Conservation (phyloP, 148 eudicot species). For the Rhododendron simsii region DNA sequence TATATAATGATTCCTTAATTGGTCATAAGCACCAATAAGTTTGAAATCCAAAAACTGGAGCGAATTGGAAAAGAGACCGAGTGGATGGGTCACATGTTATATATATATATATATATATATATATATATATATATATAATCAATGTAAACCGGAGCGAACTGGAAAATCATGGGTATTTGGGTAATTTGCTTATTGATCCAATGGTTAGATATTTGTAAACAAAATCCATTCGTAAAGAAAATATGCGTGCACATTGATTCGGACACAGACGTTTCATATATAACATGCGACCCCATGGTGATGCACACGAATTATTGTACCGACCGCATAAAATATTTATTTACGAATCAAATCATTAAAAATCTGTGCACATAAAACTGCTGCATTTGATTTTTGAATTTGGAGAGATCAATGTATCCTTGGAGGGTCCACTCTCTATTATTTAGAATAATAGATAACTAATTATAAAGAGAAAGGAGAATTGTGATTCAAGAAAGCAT, state of each 20-base stretch:
- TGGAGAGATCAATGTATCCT: background rate
- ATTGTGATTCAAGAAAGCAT: constrained; percentile 3
- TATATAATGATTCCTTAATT: background rate
- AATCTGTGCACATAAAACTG: background rate
- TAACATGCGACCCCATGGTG: background rate
- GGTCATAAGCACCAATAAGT: background rate
- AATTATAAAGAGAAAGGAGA: background rate
- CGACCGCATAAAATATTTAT: too few relatives aligned
- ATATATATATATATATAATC: too few relatives aligned
- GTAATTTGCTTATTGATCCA: background rate
- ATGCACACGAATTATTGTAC: background rate
- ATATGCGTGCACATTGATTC: background rate
- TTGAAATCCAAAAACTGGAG: too few relatives aligned
- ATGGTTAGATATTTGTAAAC: background rate
- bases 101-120: too few relatives aligned
- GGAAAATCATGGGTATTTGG: background rate
- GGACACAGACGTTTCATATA: background rate
- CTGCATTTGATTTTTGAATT: background rate
- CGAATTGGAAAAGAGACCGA: too few relatives aligned
- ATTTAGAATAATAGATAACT: background rate
- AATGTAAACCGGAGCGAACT: too few relatives aligned
- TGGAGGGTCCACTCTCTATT: constrained; percentile 3
- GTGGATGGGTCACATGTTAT: too few relatives aligned
- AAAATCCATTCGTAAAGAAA: background rate
- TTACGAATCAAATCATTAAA: background rate